Evolutionary conservation across 192 early-diverging fungal species (phyloP).

Genomic region (Mortierella claussenii): DNA sequence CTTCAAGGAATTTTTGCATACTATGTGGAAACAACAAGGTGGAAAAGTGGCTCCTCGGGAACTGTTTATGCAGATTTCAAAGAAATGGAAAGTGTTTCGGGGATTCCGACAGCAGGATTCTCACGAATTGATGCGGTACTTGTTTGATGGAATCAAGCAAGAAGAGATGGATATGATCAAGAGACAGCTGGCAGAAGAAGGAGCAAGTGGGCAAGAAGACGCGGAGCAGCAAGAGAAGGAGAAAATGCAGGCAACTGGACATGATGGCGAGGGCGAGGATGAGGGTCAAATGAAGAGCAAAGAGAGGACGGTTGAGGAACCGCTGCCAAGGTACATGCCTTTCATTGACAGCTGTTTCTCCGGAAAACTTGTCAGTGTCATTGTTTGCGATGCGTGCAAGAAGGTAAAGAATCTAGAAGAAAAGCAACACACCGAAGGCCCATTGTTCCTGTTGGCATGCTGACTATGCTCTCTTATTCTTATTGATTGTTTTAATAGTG

Average conservation of each 20-base stretch:
- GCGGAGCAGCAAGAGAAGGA: background rate
- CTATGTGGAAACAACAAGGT: conserved; percentile 54
- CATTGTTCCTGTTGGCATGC: no score
- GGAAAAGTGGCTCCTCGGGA: conserved; percentile 60
- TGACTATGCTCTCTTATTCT: no score
- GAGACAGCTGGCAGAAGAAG: conserved; percentile 25
- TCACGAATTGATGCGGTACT: conserved; percentile 75
- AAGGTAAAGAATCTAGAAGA: conserved; percentile 41
- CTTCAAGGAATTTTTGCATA: conserved; percentile 46
- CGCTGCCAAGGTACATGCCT: conserved; percentile 34
- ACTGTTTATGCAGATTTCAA: conserved; percentile 64
- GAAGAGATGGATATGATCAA: conserved; percentile 62
- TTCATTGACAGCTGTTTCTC: conserved; percentile 77
- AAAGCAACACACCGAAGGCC: no score
- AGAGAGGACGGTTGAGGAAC: background rate
- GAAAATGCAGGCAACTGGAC: background rate
- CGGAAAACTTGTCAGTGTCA: conserved; percentile 72
- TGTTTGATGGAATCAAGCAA: conserved; percentile 70
- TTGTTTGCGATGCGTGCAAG: conserved; percentile 76
- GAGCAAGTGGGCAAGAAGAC: background rate
- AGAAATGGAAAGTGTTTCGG: conserved; percentile 68
- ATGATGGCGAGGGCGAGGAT: background rate
- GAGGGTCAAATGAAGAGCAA: background rate
- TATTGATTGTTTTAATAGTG: conserved; percentile 9
- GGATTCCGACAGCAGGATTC: conserved; percentile 73